Base-by-base conservation (phyloP, 805 yeast genomes). In the Cyberlindnera euphorbiae region DNA sequence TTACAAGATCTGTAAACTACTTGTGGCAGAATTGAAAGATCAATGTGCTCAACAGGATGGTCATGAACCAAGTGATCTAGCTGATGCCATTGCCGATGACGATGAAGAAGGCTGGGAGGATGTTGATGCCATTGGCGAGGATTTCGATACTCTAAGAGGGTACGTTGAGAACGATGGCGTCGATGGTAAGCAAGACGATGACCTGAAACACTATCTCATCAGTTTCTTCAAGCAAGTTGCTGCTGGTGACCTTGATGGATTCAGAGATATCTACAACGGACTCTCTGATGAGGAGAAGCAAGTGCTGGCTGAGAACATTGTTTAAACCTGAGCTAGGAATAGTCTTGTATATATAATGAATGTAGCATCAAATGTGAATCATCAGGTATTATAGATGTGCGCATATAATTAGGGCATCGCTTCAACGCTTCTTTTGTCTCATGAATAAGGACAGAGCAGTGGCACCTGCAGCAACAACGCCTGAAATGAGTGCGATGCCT, bases 401-500 rank as follows among this genome's bases (percentile, higher is more conserved):
- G 11, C 6, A 12, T 16, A 21, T 29, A 8, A 18, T 26, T 15
- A 57, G n/a, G n/a, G n/a, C n/a, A n/a, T n/a, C n/a, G n/a, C n/a
- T n/a, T n/a, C n/a, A n/a, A 18, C 62, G 60, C 41, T 48, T 58
- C 30, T 31, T 17, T 35, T 44, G 53, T 33, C 43, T 65, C 41
- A 71, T 45, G 8, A 71, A 39, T 2, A 71, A 63, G 1, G 77
- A 69, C 13, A 67, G 37, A 3, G 69, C 62, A 1, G 89, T 89
- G 0, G 89, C 84, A 5, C 90, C 93, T 3, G 85, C 71, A 1
- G 96, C 96, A 31, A 90, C 67, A 4, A 78, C 77, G 14, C 96
- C 95, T 17, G 95, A 84, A 0, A 87, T 80, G 18, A 93, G 68
- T 0, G 95, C 96, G 35, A 90, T 64, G 1, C 97, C 97, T 40